Conservation (phyloP, 192 early-diverging fungal genomes). For the Coemansia sp. region DNA sequence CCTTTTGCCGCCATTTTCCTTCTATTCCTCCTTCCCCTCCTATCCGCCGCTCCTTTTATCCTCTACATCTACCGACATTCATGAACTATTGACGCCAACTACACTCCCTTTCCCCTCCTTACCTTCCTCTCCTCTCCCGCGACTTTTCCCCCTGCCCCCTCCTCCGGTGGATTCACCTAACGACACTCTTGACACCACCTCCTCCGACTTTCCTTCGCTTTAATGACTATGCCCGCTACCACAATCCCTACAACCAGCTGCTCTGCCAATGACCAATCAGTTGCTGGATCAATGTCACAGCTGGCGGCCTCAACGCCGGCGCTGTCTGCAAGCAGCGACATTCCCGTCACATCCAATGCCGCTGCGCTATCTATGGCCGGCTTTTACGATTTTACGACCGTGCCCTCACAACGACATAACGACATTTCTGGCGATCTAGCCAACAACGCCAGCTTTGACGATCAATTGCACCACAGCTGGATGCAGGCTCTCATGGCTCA, state of each 20-base stretch:
- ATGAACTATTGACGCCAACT: constrained; percentile 13
- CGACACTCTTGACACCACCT: not conserved
- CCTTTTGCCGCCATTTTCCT: not conserved
- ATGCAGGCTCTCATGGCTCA: constrained; percentile 32
- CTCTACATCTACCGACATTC: not conserved
- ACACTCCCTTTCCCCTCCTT: not conserved
- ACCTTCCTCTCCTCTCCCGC: not conserved
- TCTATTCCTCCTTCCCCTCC: not conserved
- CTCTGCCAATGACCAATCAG: not conserved
- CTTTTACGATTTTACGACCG: constrained; percentile 1
- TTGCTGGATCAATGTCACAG: not conserved
- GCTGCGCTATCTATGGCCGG: not conserved
- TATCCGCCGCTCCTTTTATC: constrained; percentile 1
- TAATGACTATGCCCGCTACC: not conserved
- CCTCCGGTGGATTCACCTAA: not conserved
- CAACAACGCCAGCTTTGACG: constrained; percentile 7
- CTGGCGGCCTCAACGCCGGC: not conserved
- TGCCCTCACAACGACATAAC: constrained; percentile 1
- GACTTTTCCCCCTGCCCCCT: not conserved
- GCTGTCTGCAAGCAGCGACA: not conserved
- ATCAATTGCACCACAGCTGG: constrained; percentile 17
- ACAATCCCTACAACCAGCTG: not conserved
- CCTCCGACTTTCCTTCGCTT: not conserved
- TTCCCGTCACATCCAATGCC: not conserved
- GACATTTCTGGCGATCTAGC: not conserved